These are phyloP conservation scores for Lodderomyces metapsilosis DNA, from an alignment of 1,139 yeast species.

Conservation along the genomic window DNA sequence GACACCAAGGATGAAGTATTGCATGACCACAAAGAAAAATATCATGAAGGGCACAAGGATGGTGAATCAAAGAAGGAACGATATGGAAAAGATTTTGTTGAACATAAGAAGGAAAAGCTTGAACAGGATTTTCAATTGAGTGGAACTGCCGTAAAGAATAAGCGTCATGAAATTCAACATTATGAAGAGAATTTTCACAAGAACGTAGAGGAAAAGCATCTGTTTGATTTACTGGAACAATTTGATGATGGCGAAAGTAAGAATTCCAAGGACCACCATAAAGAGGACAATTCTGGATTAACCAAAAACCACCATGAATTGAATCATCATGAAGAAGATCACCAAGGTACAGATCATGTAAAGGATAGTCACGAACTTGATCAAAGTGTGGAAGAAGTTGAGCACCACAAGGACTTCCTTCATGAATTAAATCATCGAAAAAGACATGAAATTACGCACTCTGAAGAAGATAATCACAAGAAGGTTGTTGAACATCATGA, in stretches of 20 bases:
- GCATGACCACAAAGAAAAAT: constrained; percentile 1
- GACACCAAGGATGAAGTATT: neutral
- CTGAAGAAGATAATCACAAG: constrained; percentile 2
- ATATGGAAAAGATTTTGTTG: neutral
- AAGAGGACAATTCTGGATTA: neutral
- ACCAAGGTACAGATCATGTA: neutral
- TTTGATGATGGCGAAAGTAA: neutral
- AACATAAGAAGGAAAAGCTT: neutral
- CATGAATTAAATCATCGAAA: constrained; percentile 1
- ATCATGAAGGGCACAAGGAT: neutral
- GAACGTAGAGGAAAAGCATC: constrained; percentile 1
- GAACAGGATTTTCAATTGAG: constrained; percentile 1
- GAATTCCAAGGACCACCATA: neutral
- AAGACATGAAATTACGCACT: constrained; percentile 2
- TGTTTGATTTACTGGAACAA: neutral
- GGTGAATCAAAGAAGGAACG: constrained; percentile 2
- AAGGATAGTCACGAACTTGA: neutral
- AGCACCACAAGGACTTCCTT: constrained; percentile 1
- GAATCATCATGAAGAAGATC: constrained; percentile 4
- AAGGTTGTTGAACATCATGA: constrained; percentile 2
- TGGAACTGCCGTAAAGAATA: neutral
- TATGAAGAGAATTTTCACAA: constrained; percentile 4
- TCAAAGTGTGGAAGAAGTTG: neutral
- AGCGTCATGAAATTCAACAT: neutral
- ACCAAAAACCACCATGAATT: neutral